phyloP scores from a whole-genome alignment of 1,284 basidiomycete species.

The Lentinus polychrous region DNA sequence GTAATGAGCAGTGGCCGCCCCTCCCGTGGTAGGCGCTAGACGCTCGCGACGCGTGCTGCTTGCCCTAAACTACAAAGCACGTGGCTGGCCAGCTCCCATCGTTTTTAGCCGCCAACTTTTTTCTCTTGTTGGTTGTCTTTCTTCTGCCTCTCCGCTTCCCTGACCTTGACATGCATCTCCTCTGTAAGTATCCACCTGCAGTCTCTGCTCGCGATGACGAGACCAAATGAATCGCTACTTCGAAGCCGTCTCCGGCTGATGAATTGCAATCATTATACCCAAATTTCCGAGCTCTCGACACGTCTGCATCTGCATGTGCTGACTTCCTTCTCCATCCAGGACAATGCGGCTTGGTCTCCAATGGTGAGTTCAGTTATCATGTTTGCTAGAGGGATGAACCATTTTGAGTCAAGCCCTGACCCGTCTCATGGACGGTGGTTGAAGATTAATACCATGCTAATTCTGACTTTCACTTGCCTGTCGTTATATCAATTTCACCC shows the following conservation, averaged over 20 bases:
- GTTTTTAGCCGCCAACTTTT: constrained; percentile 19
- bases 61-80: constrained; percentile 32
- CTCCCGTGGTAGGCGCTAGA: constrained; percentile 10
- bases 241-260: constrained; percentile 57
- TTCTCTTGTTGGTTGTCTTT: constrained; percentile 9
- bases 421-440: constrained; percentile 62
- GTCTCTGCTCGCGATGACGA: constrained; percentile 43
- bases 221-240: constrained; percentile 77
- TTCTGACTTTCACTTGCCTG: constrained; percentile 46
- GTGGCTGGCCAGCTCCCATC: constrained; percentile 14
- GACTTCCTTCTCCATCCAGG: background rate
- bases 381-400: constrained; percentile 46
- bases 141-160: constrained; percentile 8
- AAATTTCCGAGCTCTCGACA: constrained; percentile 67
- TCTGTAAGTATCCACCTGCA: constrained; percentile 25
- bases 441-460: constrained; percentile 79
- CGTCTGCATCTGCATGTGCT: background rate
- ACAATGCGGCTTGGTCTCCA: background rate
- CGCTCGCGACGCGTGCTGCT: constrained; percentile 18
- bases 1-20: constrained; percentile 7
- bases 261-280: constrained; percentile 70
- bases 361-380: constrained; percentile 32
- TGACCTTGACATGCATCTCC: constrained; percentile 4
- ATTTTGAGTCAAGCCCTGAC: constrained; percentile 87
- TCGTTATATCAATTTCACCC: constrained; percentile 8